Evolutionary conservation across 1,284 basidiomycete species (phyloP), one percentile per base, ranked within the genome.

Genomic region (Puccinia horiana): DNA sequence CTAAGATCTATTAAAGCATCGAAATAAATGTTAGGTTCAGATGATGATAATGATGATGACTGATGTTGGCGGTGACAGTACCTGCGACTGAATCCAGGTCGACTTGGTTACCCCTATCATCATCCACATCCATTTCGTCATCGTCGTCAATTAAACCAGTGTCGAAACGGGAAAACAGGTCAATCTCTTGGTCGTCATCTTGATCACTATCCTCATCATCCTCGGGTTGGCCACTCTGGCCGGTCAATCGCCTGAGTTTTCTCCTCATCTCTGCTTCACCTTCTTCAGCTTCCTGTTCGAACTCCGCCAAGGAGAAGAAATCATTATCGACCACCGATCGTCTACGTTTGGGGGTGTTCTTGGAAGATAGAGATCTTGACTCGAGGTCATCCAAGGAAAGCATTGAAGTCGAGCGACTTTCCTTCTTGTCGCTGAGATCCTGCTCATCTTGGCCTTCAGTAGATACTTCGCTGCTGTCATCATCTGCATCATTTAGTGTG

Each of bases 171-270:
- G 69, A 72, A 67, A 80, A 81, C 69, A 83, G 40, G 63, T 82
- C 83, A 6, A 80, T 40, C 40, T 40, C 72, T 18, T 82, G 58
- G 16, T 83, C 82, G 9, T 83, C 76, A 29, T 74, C 61, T 8
- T 84, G 84, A 49, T 84, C 84, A 67, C 90, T 86, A 52, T 86
- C 88, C 65, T 89, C 88, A 0, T 86, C 88, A 16, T 85, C 85
- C 4, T 86, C 86, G 9, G 84, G 85, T 37, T 86, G 84, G 40
- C 84, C 84, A 0, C 29, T 26, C 49, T 75, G 18, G 32, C 44
- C n/a, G 8, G 40, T 32, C 23, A 32, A 75, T 54, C 73, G 49
- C 14, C 52, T 44, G 3, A 81, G 42, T 52, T 75, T 54, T 47
- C 40, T 72, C 35, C 61, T 81, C 72, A 81, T 75, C 65, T 81